Conservation (phyloP, 495 filamentous ascomycete genomes). For the Friedmanniomyces simplex region DNA sequence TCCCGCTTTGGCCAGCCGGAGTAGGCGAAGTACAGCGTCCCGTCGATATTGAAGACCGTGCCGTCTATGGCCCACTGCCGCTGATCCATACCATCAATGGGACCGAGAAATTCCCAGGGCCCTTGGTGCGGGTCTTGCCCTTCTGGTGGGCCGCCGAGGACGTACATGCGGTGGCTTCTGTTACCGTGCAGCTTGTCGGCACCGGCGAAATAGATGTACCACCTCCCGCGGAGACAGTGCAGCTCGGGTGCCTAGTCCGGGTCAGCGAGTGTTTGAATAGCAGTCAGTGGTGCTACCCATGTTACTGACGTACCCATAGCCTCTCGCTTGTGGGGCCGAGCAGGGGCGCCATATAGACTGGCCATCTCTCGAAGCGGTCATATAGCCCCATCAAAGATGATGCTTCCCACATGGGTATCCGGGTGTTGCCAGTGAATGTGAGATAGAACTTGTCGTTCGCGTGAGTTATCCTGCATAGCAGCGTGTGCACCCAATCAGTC, state of each 20-base stretch:
- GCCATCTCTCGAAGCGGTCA: conserved; percentile 12
- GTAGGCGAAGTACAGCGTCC: conserved; percentile 26
- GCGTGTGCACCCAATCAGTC: background rate
- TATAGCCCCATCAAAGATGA: conserved; percentile 22
- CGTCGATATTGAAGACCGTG: conserved; percentile 25
- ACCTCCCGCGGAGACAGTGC: conserved; percentile 25
- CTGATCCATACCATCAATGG: conserved; percentile 23
- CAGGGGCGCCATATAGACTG: conserved; percentile 19
- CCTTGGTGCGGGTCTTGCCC: conserved; percentile 12
- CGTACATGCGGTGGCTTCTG: conserved; percentile 26
- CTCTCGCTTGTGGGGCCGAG: conserved; percentile 9
- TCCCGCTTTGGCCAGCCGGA: conserved; percentile 25
- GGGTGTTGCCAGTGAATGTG: conserved; percentile 28
- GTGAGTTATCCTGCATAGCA: background rate
- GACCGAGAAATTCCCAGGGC: conserved; percentile 25
- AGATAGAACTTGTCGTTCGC: conserved; percentile 13
- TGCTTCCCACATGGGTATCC: conserved; percentile 28
- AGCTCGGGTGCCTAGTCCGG: conserved; percentile 25
- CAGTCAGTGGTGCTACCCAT: too few relatives aligned
- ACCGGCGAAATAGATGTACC: conserved; percentile 31
- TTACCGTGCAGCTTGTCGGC: conserved; percentile 24
- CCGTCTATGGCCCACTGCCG: conserved; percentile 32
- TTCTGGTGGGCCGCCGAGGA: conserved; percentile 26
- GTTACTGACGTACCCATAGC: conserved; percentile 18
- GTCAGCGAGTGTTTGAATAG: too few relatives aligned